Evolutionary conservation across 352 stramenopile species (phyloP).

Genomic region (Globisporangium alternatum): DNA sequence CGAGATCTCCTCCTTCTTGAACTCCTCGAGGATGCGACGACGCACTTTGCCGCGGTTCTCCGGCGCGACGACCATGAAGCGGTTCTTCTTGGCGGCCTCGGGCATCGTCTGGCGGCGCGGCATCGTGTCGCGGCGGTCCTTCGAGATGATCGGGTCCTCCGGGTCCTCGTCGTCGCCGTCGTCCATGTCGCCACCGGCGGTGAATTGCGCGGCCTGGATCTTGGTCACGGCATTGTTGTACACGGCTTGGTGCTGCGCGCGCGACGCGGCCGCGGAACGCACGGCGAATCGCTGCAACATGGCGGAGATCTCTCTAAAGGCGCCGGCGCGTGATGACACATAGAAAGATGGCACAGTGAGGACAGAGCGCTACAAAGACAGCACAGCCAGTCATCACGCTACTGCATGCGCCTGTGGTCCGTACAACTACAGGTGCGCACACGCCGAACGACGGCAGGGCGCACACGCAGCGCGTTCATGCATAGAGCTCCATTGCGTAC

Average conservation of each 20-base stretch:
- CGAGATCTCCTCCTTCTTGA: constrained; percentile 69
- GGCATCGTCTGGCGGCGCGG: constrained; percentile 72
- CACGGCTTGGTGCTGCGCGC: constrained; percentile 20
- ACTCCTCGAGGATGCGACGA: constrained; percentile 75
- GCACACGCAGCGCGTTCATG: background rate
- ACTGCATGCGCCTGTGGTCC: too few species aligned
- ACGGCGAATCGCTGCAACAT: constrained; percentile 69
- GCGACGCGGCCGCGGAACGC: constrained; percentile 32
- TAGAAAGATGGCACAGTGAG: background rate
- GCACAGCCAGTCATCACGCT: background rate
- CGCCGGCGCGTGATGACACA: background rate
- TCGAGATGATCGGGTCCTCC: constrained; percentile 67
- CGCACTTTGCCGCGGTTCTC: constrained; percentile 78
- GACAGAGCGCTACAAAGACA: background rate
- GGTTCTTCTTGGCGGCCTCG: constrained; percentile 69
- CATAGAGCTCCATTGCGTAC: constrained; percentile 4
- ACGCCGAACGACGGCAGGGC: background rate
- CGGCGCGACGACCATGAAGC: constrained; percentile 66
- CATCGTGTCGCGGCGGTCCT: constrained; percentile 51
- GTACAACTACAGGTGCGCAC: background rate
- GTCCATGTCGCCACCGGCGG: constrained; percentile 46
- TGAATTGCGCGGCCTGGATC: constrained; percentile 42
- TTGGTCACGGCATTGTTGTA: constrained; percentile 19
- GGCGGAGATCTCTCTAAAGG: constrained; percentile 2
- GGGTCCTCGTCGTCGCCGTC: constrained; percentile 69